phyloP scores from a whole-genome alignment of 2,329 filamentous ascomycete species.

The Apiospora rasikravindrae region DNA sequence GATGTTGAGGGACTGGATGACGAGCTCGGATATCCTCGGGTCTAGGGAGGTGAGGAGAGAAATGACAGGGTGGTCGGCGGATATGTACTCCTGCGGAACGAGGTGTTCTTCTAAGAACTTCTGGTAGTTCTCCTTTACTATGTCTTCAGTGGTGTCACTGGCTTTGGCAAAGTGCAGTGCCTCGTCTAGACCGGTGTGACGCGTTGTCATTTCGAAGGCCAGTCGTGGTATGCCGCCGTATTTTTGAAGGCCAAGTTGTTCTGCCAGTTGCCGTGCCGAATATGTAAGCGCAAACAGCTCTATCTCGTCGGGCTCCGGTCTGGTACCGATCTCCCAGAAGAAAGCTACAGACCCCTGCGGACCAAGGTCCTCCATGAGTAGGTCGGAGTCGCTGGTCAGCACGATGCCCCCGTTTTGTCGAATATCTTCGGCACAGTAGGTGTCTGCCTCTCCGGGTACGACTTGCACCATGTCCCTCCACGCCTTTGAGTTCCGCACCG shows the following conservation, averaged over 20 bases:
- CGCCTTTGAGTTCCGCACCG: constrained; percentile 53
- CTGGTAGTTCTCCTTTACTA: constrained; percentile 24
- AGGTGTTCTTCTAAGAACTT: constrained; percentile 34
- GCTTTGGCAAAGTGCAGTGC: constrained; percentile 34
- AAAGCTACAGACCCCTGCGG: constrained; percentile 67
- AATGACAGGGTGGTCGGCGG: constrained; percentile 33
- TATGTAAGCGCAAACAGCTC: constrained; percentile 41
- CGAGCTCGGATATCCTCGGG: constrained; percentile 43
- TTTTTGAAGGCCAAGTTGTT: constrained; percentile 28
- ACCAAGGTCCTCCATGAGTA: constrained; percentile 76
- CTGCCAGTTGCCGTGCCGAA: constrained; percentile 37
- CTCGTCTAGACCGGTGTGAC: constrained; percentile 24
- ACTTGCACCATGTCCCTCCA: constrained; percentile 56
- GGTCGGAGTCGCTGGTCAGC: constrained; percentile 86
- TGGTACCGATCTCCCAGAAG: constrained; percentile 65
- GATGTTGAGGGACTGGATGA: constrained; percentile 44
- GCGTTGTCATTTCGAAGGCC: constrained; percentile 35
- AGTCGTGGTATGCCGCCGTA: constrained; percentile 39
- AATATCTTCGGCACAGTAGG: constrained; percentile 74
- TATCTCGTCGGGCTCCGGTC: constrained; percentile 14
- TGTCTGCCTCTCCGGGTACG: constrained; percentile 85
- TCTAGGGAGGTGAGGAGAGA: constrained; percentile 33
- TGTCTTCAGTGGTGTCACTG: constrained; percentile 25
- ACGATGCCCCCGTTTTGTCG: constrained; percentile 59
- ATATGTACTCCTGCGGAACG: constrained; percentile 31